Conservation (phyloP, 305 asterid species). For the Fraxinus sp. region DNA sequence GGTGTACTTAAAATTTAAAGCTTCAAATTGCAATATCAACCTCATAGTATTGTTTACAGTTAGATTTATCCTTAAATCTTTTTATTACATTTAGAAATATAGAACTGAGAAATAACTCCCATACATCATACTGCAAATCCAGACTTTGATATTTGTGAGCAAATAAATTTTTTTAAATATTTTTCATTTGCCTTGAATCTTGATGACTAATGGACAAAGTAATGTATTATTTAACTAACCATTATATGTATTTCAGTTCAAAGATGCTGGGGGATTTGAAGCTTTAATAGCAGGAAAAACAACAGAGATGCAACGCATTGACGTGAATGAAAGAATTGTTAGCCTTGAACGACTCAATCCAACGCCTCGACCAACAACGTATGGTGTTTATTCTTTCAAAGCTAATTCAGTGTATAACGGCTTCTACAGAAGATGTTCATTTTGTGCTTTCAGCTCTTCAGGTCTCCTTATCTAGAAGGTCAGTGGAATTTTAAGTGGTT, state of each 20-base stretch:
- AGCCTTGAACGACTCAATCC: constrained; percentile 64
- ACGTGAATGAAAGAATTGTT: constrained; percentile 84
- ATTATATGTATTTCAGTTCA: constrained; percentile 49
- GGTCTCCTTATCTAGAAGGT: constrained; percentile 49
- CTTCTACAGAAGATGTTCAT: constrained; percentile 18
- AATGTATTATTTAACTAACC: constrained; percentile 13
- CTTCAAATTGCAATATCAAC: not conserved
- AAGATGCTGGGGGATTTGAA: constrained; percentile 89
- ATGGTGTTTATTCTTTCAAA: constrained; percentile 37
- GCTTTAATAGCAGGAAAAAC: constrained; percentile 68
- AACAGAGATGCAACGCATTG: constrained; percentile 64
- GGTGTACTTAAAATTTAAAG: not conserved
- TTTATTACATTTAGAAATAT: not conserved
- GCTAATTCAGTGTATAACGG: not conserved
- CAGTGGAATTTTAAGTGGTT: constrained; percentile 76
- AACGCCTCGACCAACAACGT: constrained; percentile 82
- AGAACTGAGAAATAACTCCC: not conserved
- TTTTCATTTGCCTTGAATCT: not conserved
- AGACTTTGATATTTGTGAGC: not conserved
- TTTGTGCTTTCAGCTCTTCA: constrained; percentile 29
- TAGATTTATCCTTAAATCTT: not conserved
- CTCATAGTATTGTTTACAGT: not conserved
- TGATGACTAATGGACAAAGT: constrained; percentile 3
- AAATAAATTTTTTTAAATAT: not conserved
- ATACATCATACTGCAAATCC: not conserved